Percentiles rank a stretch among this genome's conserved stretches.
Evolutionary conservation across 202 grass and related monocot genomes (phyloP).

Genomic region (Musa balbisiana): DNA sequence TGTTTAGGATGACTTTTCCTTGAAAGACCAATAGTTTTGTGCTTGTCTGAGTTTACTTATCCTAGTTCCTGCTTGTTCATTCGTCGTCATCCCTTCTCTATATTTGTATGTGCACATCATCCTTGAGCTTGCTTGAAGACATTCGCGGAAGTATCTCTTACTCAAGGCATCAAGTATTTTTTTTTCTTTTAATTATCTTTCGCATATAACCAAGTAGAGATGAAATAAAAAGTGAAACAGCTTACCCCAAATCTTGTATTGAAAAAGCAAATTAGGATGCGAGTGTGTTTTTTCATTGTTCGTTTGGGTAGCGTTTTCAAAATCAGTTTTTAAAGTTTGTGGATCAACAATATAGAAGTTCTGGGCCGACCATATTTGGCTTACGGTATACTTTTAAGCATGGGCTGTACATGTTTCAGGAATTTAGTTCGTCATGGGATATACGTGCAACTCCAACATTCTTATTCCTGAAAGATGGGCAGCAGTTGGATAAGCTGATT

Average conservation of each 20-base stretch:
- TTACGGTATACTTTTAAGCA: too few relatives aligned
- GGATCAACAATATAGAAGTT: background rate
- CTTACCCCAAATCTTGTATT: too few relatives aligned
- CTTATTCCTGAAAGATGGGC: constrained; percentile 71
- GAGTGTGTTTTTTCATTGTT: too few relatives aligned
- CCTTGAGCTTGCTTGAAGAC: background rate
- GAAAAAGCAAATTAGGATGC: too few relatives aligned
- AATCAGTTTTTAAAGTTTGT: background rate
- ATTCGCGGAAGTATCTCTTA: background rate
- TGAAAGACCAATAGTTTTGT: background rate
- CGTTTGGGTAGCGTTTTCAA: too few relatives aligned
- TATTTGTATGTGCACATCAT: background rate
- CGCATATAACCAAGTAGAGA: too few relatives aligned
- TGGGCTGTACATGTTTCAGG: constrained; percentile 32
- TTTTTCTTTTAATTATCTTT: too few relatives aligned
- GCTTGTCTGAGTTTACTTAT: background rate
- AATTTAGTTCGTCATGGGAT: constrained; percentile 91
- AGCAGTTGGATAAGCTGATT: constrained; percentile 83
- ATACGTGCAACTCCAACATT: constrained; percentile 87
- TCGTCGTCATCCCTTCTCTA: background rate
- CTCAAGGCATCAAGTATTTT: background rate
- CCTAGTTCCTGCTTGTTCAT: background rate
- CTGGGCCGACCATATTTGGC: background rate
- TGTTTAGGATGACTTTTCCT: background rate
- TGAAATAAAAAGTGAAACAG: too few relatives aligned